Conservation (phyloP, 768 basidiomycete species). For the Suillus decipiens region DNA sequence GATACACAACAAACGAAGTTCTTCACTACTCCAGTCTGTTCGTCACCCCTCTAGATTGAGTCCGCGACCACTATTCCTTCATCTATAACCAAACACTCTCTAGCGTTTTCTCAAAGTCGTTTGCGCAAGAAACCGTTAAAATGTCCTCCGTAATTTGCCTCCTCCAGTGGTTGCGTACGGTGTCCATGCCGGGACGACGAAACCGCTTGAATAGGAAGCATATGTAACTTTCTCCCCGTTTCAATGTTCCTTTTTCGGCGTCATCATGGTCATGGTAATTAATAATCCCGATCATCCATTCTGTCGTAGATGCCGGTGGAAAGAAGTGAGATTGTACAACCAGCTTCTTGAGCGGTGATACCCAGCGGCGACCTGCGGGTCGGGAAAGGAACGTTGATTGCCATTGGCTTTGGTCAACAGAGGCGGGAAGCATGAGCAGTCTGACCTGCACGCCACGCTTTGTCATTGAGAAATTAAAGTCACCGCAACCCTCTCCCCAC, state of each 20-base stretch:
- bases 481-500: conserved; percentile 6
- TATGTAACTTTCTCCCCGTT: not conserved
- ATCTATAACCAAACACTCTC: not conserved
- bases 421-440: conserved; percentile 10
- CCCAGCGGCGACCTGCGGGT: not conserved
- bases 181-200: not conserved
- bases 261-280: conserved; percentile 2
- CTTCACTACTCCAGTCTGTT: not conserved
- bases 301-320: conserved; percentile 4
- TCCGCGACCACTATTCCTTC: not conserved
- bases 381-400: conserved; percentile 10
- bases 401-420: not conserved
- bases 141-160: conserved; percentile 2
- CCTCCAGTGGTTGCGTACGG: not conserved
- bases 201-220: conserved; percentile 8
- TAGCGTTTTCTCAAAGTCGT: not conserved
- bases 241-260: not conserved
- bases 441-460: conserved; percentile 12
- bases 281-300: conserved; percentile 9
- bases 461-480: conserved; percentile 5
- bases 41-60: not conserved
- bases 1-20: not conserved
- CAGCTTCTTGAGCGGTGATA: not conserved
- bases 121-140: not conserved
- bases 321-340: not conserved